Base-by-base conservation (phyloP, 352 stramenopile genomes). In the Phytophthora hybrid region DNA sequence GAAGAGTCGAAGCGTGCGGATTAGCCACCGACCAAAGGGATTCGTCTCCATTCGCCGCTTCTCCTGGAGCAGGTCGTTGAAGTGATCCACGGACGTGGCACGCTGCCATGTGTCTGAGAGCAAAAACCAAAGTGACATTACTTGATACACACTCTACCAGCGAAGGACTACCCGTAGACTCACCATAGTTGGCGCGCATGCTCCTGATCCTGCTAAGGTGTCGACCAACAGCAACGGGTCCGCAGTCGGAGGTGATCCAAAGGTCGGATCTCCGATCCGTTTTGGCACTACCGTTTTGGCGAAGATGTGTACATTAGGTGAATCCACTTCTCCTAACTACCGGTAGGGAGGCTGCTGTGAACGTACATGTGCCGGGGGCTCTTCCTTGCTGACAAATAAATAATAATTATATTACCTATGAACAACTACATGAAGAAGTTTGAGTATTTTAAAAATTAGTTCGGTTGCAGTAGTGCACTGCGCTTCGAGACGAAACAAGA, bases 71-170 rank as follows among this genome's bases (percentile, higher is more conserved):
- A 93, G 63, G 49, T 80, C 71, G 54, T 93, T 85, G 64, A 94
- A 94, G 53, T 94, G 81, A 21, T 87, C 68, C 62, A 86, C 83
- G 1, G 88, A 93, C 1, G 65, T 92, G 46, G 88, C 84, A 6
- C 75, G 74, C 61, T 90, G 86, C 88, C 88, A 94, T 29, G 86
- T 91, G 72, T 94, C 86, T 94, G 34, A 13, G 89, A n/a, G 32
- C 37, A 21, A 19, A 14, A 23, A n/a, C n/a, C 37, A 26, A 58
- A 46, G 39, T 10, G 16, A 8, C 21, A 55, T 18, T 19, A 65
- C 16, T 34, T 59, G 16, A 29, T n/a, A 14, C 2, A 9, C 10
- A 54, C 19, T 54, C 47, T 7, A 18, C 41, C 11, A 49, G 5
- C 16, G 29, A 49, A 9, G 14, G 16, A 49, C 47, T 54, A 16